Evolutionary conservation across 2,329 filamentous ascomycete species (phyloP).

Genomic region (Dactylella cylindrospora): DNA sequence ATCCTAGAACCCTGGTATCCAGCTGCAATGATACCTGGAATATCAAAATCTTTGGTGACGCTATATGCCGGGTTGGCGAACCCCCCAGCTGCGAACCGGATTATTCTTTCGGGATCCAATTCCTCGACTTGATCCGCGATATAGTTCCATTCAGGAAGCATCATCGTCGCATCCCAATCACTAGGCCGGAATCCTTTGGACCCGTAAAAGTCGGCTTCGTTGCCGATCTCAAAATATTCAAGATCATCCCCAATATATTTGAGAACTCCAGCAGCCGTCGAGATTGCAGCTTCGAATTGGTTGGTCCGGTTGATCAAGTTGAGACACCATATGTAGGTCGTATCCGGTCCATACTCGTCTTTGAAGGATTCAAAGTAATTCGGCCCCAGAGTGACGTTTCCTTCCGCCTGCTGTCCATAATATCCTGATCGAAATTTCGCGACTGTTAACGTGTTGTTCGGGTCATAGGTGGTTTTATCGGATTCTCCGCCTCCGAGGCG

Average conservation of each 20-base stretch:
- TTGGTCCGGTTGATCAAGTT: conserved; percentile 31
- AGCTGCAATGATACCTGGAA: conserved; percentile 20
- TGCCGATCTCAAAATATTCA: conserved; percentile 34
- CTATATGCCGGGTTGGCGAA: conserved; percentile 22
- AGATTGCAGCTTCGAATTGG: conserved; percentile 25
- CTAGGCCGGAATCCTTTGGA: conserved; percentile 14
- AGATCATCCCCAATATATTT: conserved; percentile 21
- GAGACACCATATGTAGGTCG: conserved; percentile 28
- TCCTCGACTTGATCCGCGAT: conserved; percentile 31
- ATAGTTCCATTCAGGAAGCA: conserved; percentile 30
- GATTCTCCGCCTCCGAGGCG: conserved; percentile 25
- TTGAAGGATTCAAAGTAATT: conserved; percentile 33
- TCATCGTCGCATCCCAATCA: conserved; percentile 16
- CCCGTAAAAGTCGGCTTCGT: conserved; percentile 39
- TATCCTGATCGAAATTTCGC: conserved; percentile 22
- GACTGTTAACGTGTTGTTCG: conserved; percentile 13
- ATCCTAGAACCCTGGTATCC: conserved; percentile 17
- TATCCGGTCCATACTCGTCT: conserved; percentile 14
- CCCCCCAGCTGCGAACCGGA: conserved; percentile 24
- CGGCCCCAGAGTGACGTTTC: conserved; percentile 25
- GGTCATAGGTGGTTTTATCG: conserved; percentile 23
- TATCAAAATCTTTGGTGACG: conserved; percentile 26
- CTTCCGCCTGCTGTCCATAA: conserved; percentile 24
- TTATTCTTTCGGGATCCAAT: conserved; percentile 2
- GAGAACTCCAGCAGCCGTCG: conserved; percentile 21